Base-by-base conservation (phyloP, 2,329 filamentous ascomycete species). In the Emydomyces testavorans region DNA sequence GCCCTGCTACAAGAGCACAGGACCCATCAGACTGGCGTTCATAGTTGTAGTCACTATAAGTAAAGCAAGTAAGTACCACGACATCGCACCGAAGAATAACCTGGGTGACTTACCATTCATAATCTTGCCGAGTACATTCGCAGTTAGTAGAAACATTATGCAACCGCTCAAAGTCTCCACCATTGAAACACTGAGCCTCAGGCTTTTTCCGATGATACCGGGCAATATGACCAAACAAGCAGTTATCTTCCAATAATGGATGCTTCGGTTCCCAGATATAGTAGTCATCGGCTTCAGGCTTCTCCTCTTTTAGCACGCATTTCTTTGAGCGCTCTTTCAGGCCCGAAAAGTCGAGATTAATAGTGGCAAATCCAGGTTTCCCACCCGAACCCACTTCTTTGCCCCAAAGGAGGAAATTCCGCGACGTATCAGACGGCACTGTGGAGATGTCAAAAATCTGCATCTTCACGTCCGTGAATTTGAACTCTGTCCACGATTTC, bases 371-470 rank as follows among this genome's bases (percentile, higher is more conserved):
- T 42, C 74, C 74, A 29, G 72, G 62, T 18, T 59, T 58, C 16
- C 60, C 62, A 39, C 61, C 62, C 32, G 56, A 53, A 13, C 65
- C 71, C 44, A 70, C 67, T 51, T 78, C 75, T 49, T 68, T 72
- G 52, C 82, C 86, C 93, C 92, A 98, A 16, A 98, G 72, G 16
- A 98, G 65, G 64, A 98, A 95, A 62, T 93, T 94, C 47, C 85
- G 81, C 16, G 89, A 94, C 4, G 81, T 86, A 58, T 94, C 92
- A 20, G 85, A 90, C 3, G 85, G 84, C 1, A 95, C 76, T 1
- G 90, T 95, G 0, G 88, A 88, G 53, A 98, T 83, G 58, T 92
- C 84, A 15, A 78, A 71, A 26, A 96, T 78, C 2, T 76, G 71
- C 56, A 94, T 78, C 34, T 87, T 80, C 5, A 79, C 72, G 2